A percentile compares a stretch with the other conserved stretches of the same genome.
Evolutionary conservation across 1,139 yeast genomes (phyloP).

Genomic region (Geotrichum carabidarum): DNA sequence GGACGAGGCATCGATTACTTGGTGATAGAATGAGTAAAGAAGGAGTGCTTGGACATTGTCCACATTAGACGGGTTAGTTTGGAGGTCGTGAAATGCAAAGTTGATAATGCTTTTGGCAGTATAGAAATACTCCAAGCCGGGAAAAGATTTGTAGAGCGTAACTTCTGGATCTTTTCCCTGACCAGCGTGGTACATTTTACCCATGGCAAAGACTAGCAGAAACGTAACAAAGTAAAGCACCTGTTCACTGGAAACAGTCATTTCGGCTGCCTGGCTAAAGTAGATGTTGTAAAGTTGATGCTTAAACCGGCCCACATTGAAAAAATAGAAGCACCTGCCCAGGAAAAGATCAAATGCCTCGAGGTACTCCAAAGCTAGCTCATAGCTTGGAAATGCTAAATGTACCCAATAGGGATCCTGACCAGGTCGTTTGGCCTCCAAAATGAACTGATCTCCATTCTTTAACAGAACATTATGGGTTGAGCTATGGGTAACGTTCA

Average conservation of each 20-base stretch:
- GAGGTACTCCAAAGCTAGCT: constrained; percentile 68
- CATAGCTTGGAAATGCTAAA: constrained; percentile 67
- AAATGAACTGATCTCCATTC: not conserved
- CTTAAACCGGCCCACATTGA: constrained; percentile 57
- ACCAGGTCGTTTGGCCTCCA: not conserved
- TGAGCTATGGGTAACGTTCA: not conserved
- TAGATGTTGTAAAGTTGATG: constrained; percentile 21
- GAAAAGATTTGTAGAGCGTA: constrained; percentile 12
- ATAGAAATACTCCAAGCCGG: constrained; percentile 25
- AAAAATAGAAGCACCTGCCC: constrained; percentile 81
- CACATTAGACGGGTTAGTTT: constrained; percentile 22
- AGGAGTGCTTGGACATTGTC: constrained; percentile 67
- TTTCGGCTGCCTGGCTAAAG: constrained; percentile 27
- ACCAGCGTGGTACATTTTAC: constrained; percentile 59
- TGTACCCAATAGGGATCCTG: not conserved
- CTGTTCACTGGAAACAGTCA: not conserved
- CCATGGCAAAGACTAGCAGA: constrained; percentile 68
- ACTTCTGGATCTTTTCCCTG: not conserved
- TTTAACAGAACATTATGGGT: not conserved
- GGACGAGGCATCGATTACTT: constrained; percentile 79
- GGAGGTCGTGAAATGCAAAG: constrained; percentile 26
- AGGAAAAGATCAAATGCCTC: constrained; percentile 74
- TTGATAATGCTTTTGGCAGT: constrained; percentile 23
- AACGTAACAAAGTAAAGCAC: constrained; percentile 52
- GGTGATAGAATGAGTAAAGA: constrained; percentile 72